phyloP scores from a whole-genome alignment of 2,329 filamentous ascomycete genomes.

The Clonostachys solani region DNA sequence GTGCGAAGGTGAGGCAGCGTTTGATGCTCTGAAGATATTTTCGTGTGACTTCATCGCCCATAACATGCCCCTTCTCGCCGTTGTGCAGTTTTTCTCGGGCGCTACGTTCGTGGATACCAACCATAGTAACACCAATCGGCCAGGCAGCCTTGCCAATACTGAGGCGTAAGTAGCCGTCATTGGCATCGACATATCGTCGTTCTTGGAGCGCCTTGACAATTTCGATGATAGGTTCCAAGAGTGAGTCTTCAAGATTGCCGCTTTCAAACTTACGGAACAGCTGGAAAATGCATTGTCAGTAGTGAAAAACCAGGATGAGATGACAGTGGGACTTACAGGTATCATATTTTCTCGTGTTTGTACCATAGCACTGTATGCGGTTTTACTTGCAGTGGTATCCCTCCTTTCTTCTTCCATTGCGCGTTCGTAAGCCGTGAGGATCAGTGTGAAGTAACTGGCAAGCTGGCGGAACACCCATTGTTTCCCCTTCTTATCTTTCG shows the following conservation, averaged over 20 bases:
- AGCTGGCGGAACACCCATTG: conserved; percentile 81
- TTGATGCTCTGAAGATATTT: conserved; percentile 99
- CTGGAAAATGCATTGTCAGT: conserved; percentile 18
- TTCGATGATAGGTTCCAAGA: conserved; percentile 80
- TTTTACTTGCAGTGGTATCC: conserved; percentile 73
- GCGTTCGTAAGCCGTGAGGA: conserved; percentile 81
- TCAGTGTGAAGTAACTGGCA: conserved; percentile 92
- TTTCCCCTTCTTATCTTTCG: conserved; percentile 59
- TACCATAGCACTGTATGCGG: conserved; percentile 79
- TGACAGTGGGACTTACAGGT: conserved; percentile 44
- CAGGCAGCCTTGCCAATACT: conserved; percentile 97
- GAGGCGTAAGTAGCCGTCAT: conserved; percentile 87
- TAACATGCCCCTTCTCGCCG: conserved; percentile 84
- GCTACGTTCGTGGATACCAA: conserved; percentile 96
- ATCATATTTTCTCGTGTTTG: conserved; percentile 85
- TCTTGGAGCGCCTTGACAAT: conserved; percentile 90
- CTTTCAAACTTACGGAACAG: conserved; percentile 88
- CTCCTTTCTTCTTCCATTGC: conserved; percentile 65
- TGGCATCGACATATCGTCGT: conserved; percentile 90
- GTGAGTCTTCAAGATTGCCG: conserved; percentile 70
- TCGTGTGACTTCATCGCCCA: conserved; percentile 92
- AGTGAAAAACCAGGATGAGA: background rate
- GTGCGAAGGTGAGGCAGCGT: conserved; percentile 90
- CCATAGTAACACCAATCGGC: conserved; percentile 99
- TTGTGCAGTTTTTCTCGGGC: conserved; percentile 94